These are phyloP conservation scores for Trichoderma simmonsii DNA, from an alignment of 2,329 filamentous ascomycete genomes.

Conservation along the genomic window DNA sequence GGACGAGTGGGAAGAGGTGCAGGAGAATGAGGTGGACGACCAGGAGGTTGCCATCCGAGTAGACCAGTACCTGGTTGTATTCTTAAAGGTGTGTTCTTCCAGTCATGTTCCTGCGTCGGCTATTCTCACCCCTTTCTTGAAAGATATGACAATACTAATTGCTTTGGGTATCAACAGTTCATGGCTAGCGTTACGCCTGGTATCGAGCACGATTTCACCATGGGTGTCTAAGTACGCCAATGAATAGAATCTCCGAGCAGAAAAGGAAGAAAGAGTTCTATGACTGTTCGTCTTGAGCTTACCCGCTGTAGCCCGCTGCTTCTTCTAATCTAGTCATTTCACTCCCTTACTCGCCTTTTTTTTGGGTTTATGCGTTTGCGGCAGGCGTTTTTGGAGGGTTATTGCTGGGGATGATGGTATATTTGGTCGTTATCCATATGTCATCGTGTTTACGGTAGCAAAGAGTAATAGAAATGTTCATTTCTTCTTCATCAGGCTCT, in stretches of 20 bases:
- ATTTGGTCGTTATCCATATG: neutral
- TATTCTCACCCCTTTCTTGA: neutral
- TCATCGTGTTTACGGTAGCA: neutral
- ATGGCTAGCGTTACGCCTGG: conserved; percentile 90
- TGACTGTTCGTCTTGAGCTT: neutral
- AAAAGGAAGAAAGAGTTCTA: neutral
- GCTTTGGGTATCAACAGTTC: conserved; percentile 45
- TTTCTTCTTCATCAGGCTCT: neutral
- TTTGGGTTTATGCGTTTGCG: neutral
- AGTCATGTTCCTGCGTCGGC: neutral
- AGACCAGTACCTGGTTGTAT: conserved; percentile 86
- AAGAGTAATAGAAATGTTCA: neutral
- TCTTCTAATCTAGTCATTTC: neutral
- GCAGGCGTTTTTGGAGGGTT: conserved; percentile 2
- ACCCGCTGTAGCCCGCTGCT: neutral
- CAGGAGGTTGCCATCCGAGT: conserved; percentile 75
- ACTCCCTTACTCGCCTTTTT: neutral
- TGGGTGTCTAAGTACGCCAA: conserved; percentile 67
- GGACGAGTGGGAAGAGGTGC: conserved; percentile 65
- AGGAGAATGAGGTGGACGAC: conserved; percentile 61
- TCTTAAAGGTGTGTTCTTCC: conserved; percentile 65
- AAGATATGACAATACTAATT: neutral
- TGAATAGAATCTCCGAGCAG: neutral
- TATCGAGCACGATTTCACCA: conserved; percentile 97
- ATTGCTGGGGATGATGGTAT: neutral